Base-by-base conservation (phyloP, 164 flowering plant genomes). In the Buxus sempervirens region DNA sequence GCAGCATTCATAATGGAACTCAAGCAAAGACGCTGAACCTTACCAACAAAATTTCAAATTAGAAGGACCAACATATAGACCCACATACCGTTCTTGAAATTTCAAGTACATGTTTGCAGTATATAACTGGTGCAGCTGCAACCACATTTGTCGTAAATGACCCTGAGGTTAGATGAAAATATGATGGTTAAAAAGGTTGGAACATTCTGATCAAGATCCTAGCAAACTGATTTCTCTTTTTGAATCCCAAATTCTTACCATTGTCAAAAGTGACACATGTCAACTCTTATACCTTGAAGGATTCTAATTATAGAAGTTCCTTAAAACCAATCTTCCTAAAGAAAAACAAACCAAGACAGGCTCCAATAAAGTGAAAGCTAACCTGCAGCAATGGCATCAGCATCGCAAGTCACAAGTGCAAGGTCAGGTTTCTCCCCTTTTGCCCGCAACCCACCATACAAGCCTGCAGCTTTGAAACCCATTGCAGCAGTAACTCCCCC, bases 401-500 rank as follows among this genome's bases (percentile, higher is more conserved):
- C 97, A 77, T 95, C 99, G 75, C 99, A 95, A 53, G 87, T 78
- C 53, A 95, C 91, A 58, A 95, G 90, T 14, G 99, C 97, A 72
- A 95, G 97, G 78, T 95, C 99, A 58, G 99, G 98, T 67, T 95
- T 95, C 67, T 88, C 81, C 64, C 95, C 95, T 77, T 78, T 78
- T 23, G 96, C 96, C 54, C 99, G 90, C 67, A 92, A 62, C 42
- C 97, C 98, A 61, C 86, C 99, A 73, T 86, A 92, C 64, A 92
- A 70, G 0, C 99, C 99, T 0, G 91, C 91, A 70, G 99, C 99
- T 73, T 87, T 89, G 75, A 92, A 95, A 53, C 99, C 99, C 70
- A 83, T 80, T 19, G 99, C 94, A 63, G 99, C 97, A 67, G 87
- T 88, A 64, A 95, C 97, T 67, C 99, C 99, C 21, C 99, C 98